phyloP scores from a whole-genome alignment of 2,329 filamentous ascomycete species.

The Arthrobotrys musiformis region DNA sequence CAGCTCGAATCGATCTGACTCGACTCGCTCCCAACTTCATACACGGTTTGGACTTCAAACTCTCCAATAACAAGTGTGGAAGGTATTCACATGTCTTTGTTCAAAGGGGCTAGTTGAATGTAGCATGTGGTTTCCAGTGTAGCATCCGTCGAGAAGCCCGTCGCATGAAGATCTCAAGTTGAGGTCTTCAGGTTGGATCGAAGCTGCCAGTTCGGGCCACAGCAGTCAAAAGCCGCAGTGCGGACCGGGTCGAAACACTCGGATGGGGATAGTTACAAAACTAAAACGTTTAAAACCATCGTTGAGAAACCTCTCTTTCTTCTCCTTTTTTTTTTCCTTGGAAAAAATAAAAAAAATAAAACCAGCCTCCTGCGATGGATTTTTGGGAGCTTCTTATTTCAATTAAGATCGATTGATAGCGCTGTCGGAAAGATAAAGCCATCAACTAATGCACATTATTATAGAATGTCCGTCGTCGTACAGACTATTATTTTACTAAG shows the following conservation, averaged over 20 bases:
- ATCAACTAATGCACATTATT: no score
- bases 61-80: neutral
- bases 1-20: no score
- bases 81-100: constrained; percentile 1
- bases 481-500: neutral
- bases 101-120: neutral
- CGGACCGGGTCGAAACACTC: constrained; percentile 1
- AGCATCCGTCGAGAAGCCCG: neutral
- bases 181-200: neutral
- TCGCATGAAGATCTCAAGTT: neutral
- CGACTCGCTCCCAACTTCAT: neutral
- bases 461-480: no score
- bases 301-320: no score
- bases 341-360: neutral
- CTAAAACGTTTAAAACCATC: neutral
- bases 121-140: neutral
- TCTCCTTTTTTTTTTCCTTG: no score
- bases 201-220: constrained; percentile 33
- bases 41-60: neutral
- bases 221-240: constrained; percentile 24
- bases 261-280: neutral
- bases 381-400: neutral
- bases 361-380: neutral
- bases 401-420: neutral
- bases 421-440: neutral